Evolutionary conservation across 2,329 filamentous ascomycete species (phyloP).

Genomic region (Colletotrichum sublineola): DNA sequence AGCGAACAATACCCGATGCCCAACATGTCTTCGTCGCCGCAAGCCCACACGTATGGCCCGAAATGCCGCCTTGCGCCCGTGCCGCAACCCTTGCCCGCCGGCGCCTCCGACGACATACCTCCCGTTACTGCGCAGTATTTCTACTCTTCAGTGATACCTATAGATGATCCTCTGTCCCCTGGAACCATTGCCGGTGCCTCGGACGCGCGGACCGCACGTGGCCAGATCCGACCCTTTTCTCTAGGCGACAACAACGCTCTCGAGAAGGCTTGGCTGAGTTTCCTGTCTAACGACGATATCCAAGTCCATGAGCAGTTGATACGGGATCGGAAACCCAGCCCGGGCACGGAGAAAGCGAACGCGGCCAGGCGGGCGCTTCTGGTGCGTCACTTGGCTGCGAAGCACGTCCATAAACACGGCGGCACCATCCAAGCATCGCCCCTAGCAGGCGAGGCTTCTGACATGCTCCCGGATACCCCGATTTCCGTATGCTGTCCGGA

Average conservation of each 20-base stretch:
- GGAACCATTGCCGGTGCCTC: conserved; percentile 63
- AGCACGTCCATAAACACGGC: conserved; percentile 63
- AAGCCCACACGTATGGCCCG: conserved; percentile 69
- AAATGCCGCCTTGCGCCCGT: conserved; percentile 69
- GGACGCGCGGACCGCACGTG: conserved; percentile 66
- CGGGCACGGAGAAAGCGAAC: conserved; percentile 52
- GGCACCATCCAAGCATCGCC: conserved; percentile 52
- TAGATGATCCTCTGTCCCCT: conserved; percentile 88
- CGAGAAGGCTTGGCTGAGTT: conserved; percentile 80
- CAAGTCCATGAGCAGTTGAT: conserved; percentile 60
- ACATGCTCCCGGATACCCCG: conserved; percentile 49
- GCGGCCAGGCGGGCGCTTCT: conserved; percentile 55
- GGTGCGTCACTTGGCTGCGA: conserved; percentile 58
- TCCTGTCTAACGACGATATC: conserved; percentile 65
- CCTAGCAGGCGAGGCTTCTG: conserved; percentile 47
- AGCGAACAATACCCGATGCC: too few relatives aligned
- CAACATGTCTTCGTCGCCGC: conserved; percentile 21
- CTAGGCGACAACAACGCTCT: conserved; percentile 82
- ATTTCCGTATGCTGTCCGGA: conserved; percentile 63
- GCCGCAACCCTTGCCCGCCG: conserved; percentile 50
- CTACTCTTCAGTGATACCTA: conserved; percentile 84
- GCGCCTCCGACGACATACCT: conserved; percentile 64
- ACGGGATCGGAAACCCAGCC: conserved; percentile 50
- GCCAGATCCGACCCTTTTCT: conserved; percentile 82
- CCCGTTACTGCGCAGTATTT: conserved; percentile 82